Conservation (phyloP, 306 rosid genomes). For the Pyrus communis region DNA sequence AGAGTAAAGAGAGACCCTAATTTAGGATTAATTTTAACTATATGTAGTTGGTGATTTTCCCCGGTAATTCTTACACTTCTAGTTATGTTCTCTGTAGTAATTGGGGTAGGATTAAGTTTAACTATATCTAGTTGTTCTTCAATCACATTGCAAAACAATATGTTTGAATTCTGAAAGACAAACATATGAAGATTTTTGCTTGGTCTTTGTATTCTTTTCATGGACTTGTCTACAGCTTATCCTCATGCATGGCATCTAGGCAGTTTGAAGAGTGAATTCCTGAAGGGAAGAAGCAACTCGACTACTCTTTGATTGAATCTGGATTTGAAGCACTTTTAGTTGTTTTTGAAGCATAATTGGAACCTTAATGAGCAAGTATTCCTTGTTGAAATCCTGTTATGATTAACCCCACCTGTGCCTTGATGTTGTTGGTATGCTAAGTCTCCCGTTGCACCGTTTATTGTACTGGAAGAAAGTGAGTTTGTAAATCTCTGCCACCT, state of each 20-base stretch:
- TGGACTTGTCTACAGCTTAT: not conserved
- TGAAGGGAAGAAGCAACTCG: not conserved
- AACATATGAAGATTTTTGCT: not conserved
- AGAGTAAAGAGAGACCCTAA: not conserved
- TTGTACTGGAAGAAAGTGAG: not conserved
- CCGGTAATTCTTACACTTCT: not conserved
- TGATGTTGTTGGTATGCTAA: not conserved
- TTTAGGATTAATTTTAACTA: not conserved
- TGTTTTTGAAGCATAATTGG: not conserved
- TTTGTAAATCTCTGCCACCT: not conserved
- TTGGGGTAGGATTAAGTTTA: not conserved
- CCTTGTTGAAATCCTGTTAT: not conserved
- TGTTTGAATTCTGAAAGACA: not conserved
- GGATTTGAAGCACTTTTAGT: not conserved
- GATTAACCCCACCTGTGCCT: not conserved
- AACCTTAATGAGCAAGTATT: not conserved
- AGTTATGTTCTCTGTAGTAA: not conserved
- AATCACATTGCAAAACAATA: not conserved
- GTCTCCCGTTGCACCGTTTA: not conserved
- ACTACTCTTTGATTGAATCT: not conserved
- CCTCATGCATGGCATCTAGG: not conserved
- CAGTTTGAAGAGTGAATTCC: not conserved
- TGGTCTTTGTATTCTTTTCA: not conserved
- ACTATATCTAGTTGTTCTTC: not conserved
- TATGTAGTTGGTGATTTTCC: not conserved